Percentiles rank a stretch among this genome's conserved stretches.
Conservation (phyloP, 176 grass and related monocot species). For the Musa beccarii region DNA sequence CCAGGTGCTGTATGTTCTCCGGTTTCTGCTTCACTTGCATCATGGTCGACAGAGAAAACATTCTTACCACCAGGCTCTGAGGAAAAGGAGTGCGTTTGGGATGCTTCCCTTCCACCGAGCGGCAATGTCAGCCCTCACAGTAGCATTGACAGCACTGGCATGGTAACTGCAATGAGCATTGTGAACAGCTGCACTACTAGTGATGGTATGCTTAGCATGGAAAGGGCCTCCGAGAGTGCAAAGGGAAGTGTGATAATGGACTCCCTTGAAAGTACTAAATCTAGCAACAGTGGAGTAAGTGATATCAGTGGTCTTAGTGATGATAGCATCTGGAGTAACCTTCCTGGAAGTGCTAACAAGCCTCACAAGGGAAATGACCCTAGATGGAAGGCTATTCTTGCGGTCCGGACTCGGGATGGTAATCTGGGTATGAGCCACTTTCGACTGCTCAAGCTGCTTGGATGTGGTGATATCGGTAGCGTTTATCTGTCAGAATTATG, state of each 20-base stretch:
- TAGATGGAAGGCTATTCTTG: slow-evolving; percentile 78
- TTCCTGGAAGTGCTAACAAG: slow-evolving; percentile 69
- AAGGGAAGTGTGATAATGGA: slow-evolving; percentile 44
- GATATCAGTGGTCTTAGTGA: slow-evolving; percentile 88
- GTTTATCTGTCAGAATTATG: slow-evolving; percentile 92
- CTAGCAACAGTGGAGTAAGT: slow-evolving; percentile 79
- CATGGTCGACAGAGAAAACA: slow-evolving; percentile 26
- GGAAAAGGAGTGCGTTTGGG: slow-evolving; percentile 91
- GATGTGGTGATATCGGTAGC: slow-evolving; percentile 86
- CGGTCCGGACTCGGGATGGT: slow-evolving; percentile 58
- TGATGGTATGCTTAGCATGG: slow-evolving; percentile 28
- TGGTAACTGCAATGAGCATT: slow-evolving; percentile 47
- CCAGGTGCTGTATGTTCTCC: slow-evolving; percentile 31
- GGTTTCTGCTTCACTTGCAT: slow-evolving; percentile 23
- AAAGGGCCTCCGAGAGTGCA: slow-evolving; percentile 41
- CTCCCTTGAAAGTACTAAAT: slow-evolving; percentile 72
- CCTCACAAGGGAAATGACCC: slow-evolving; percentile 97
- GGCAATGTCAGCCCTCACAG: slow-evolving; percentile 96
- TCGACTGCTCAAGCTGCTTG: slow-evolving; percentile 77
- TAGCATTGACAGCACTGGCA: slow-evolving; percentile 78
- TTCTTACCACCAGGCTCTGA: slow-evolving; percentile 51
- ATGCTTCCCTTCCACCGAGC: slow-evolving; percentile 72
- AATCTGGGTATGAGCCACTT: slow-evolving; percentile 91
- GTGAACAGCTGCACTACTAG: slow-evolving; percentile 30
- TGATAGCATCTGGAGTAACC: slow-evolving; percentile 81